phyloP scores from a whole-genome alignment of 345 rosid species.

The Ricinus communis region DNA sequence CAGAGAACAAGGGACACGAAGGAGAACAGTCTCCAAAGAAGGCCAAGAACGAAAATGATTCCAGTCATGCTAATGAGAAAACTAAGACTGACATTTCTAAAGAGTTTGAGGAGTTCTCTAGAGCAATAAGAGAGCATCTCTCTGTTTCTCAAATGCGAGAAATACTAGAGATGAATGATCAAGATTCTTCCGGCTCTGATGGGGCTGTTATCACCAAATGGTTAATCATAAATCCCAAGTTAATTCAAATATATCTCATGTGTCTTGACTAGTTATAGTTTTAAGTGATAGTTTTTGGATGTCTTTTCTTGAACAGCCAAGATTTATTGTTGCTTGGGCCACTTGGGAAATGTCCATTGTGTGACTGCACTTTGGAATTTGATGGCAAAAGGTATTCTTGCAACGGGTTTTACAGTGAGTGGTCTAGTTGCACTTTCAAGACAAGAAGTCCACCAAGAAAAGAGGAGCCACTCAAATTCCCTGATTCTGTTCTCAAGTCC shows the following conservation, averaged over 20 bases:
- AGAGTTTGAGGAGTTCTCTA: slow-evolving; percentile 57
- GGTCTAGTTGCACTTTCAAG: slow-evolving; percentile 75
- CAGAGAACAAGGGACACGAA: slow-evolving; percentile 58
- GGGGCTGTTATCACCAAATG: slow-evolving; percentile 38
- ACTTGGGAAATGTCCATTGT: slow-evolving; percentile 56
- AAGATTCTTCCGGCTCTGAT: slow-evolving; percentile 54
- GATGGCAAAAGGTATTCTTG: slow-evolving; percentile 54
- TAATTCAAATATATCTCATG: neutral
- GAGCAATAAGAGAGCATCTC: slow-evolving; percentile 51
- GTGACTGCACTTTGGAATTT: slow-evolving; percentile 51
- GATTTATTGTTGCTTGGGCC: slow-evolving; percentile 70
- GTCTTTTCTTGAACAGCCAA: slow-evolving; percentile 38
- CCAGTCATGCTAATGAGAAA: slow-evolving; percentile 31
- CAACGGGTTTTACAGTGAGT: slow-evolving; percentile 69
- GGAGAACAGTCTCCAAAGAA: slow-evolving; percentile 64
- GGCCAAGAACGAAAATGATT: slow-evolving; percentile 34
- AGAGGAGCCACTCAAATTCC: slow-evolving; percentile 46
- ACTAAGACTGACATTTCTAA: slow-evolving; percentile 20
- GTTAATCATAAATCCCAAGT: slow-evolving; percentile 14
- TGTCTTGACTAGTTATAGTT: neutral
- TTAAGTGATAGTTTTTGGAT: neutral
- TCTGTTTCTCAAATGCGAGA: slow-evolving; percentile 59
- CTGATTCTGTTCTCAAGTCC: slow-evolving; percentile 54
- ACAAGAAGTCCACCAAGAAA: slow-evolving; percentile 59
- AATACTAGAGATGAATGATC: slow-evolving; percentile 56